Evolutionary conservation across 2,329 filamentous ascomycete species (phyloP).

Genomic region (Elsinoe australis): DNA sequence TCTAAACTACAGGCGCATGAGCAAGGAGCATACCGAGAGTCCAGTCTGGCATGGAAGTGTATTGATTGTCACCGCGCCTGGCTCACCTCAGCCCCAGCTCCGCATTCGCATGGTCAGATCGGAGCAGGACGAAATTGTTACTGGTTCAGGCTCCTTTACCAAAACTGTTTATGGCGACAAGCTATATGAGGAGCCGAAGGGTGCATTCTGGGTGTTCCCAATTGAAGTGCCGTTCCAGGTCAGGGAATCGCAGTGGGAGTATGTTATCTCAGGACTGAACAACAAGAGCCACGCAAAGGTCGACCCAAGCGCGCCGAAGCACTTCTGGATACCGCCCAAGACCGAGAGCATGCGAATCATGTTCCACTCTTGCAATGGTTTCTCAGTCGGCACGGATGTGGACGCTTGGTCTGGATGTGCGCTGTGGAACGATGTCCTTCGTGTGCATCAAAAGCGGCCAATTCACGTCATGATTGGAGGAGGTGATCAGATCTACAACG

Average conservation of each 20-base stretch:
- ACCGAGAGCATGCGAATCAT: conserved; percentile 61
- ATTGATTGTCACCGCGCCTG: conserved; percentile 69
- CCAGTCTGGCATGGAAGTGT: conserved; percentile 76
- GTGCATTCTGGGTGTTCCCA: conserved; percentile 54
- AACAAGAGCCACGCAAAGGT: conserved; percentile 20
- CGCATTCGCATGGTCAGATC: conserved; percentile 48
- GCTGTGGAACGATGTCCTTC: conserved; percentile 58
- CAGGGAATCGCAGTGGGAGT: conserved; percentile 72
- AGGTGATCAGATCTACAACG: conserved; percentile 76
- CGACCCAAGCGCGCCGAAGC: conserved; percentile 32
- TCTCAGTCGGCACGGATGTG: conserved; percentile 58
- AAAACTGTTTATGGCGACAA: conserved; percentile 43
- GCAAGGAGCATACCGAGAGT: conserved; percentile 40
- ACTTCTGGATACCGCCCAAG: conserved; percentile 51
- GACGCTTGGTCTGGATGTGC: conserved; percentile 53
- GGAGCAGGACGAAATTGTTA: conserved; percentile 26
- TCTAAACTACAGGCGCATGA: conserved; percentile 70
- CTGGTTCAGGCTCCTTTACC: conserved; percentile 22
- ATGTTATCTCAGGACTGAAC: conserved; percentile 60
- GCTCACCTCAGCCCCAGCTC: conserved; percentile 55
- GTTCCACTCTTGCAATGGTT: conserved; percentile 63
- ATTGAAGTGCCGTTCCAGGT: conserved; percentile 57
- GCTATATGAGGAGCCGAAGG: conserved; percentile 52
- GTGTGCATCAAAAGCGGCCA: conserved; percentile 51
- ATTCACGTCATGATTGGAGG: conserved; percentile 74